Base-by-base conservation (phyloP, 306 rosid species). In the Albizia julibrissin region DNA sequence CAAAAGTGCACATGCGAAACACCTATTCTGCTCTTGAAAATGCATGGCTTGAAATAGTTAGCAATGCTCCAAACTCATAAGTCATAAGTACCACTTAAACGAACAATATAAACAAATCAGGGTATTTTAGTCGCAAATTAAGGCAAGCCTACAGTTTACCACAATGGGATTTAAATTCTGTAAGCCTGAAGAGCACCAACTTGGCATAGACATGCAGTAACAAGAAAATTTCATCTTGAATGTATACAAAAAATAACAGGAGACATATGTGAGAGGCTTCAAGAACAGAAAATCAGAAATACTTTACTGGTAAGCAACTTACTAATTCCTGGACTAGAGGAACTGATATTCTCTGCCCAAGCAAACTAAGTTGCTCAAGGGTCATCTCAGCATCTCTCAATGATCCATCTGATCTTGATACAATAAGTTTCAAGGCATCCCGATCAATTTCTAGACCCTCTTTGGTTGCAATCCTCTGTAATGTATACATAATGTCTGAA, bases 341-440 rank as follows among this genome's bases (percentile, higher is more conserved):
- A 81, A 96, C 97, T 21, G 97, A 92, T 56, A 96, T 93, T 89
- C 87, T 85, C 86, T 91, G 98, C 69, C 99, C 98, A 80, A 96
- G 99, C 87, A 96, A 92, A 79, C 98, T 96, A 78, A 96, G 91
- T 76, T 96, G 99, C 81, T 96, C 99, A 75, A 96, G 94, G 77
- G 97, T 96, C 99, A 96, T 96, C 87, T 96, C 99, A 54, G 98
- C 98, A 85, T 96, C 99, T 85, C 98, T 91, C 85, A 96, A 82
- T 27, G 99, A 96, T 71, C 99, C 99, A 65, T 93, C 98, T 2
- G 99, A 96, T 83, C 97, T 91, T 78, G 99, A 93, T 49, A 97
- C 96, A 56, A 96, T 96, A 80, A 96, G 98, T 85, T 93, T 96
- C 80, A 93, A 77, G 75, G 99, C 99, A 88, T 93, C 99, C 89